phyloP scores from a whole-genome alignment of 495 filamentous ascomycete species.

The Sordaria brevicollis region DNA sequence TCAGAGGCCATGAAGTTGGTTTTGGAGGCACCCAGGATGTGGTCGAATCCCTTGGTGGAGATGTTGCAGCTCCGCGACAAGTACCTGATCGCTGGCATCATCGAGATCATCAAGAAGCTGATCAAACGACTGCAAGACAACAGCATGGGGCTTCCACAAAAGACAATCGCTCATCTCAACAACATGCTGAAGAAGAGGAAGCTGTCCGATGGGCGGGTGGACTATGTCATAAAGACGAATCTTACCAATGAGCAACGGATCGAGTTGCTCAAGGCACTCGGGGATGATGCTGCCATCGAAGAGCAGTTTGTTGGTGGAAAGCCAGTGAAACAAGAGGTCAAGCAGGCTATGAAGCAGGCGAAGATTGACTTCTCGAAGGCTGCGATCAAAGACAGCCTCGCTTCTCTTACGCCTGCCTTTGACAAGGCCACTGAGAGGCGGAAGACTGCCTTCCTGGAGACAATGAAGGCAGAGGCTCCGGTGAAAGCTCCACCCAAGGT shows the following conservation, averaged over 20 bases:
- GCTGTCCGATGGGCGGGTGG: conserved; percentile 17
- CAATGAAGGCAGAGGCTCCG: neutral
- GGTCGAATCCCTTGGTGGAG: conserved; percentile 60
- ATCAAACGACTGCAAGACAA: conserved; percentile 61
- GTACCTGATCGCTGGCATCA: conserved; percentile 66
- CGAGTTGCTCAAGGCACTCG: conserved; percentile 67
- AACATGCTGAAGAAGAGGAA: conserved; percentile 31
- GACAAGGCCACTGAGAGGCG: conserved; percentile 31
- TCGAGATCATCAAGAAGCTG: conserved; percentile 54
- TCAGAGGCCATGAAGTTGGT: conserved; percentile 41
- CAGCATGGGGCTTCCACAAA: conserved; percentile 53
- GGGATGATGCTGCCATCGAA: conserved; percentile 54
- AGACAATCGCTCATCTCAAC: conserved; percentile 52
- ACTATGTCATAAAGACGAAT: conserved; percentile 56
- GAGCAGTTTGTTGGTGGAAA: conserved; percentile 33
- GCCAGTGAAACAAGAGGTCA: conserved; percentile 41
- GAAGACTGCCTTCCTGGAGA: conserved; percentile 15
- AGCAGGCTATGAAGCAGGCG: conserved; percentile 46
- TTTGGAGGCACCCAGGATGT: conserved; percentile 48
- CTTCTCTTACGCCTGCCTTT: conserved; percentile 23
- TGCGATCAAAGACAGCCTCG: conserved; percentile 31
- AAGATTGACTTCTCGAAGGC: conserved; percentile 50
- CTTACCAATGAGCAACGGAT: conserved; percentile 68
- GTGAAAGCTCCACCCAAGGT: conserved; percentile 18
- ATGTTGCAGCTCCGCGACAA: conserved; percentile 79